A percentile compares a stretch with the other conserved stretches of the same genome.
Evolutionary conservation across 164 flowering plant genomes (phyloP).

Genomic region (Magnolia sinica): DNA sequence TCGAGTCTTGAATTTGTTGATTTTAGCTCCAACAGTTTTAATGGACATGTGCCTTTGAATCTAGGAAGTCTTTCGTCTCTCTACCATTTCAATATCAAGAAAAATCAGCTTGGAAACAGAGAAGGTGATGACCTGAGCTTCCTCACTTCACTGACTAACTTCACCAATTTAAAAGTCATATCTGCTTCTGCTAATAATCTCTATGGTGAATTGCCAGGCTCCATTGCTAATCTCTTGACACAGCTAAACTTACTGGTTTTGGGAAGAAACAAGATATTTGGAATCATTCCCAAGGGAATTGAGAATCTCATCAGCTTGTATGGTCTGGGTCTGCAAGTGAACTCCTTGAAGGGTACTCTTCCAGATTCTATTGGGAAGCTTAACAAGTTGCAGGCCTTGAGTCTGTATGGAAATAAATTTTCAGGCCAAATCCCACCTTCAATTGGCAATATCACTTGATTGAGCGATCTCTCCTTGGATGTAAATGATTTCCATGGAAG

Average conservation of each 20-base stretch:
- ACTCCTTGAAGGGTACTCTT: not conserved
- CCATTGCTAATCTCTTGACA: not conserved
- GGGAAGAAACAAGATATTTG: not conserved
- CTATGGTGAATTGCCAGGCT: not conserved
- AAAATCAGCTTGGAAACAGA: not conserved
- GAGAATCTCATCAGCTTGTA: not conserved
- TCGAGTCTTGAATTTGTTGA: no score
- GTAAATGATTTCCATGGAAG: not conserved
- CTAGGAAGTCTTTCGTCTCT: not conserved
- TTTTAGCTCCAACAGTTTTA: no score
- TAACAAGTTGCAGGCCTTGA: not conserved
- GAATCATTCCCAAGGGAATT: not conserved
- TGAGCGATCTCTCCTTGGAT: not conserved
- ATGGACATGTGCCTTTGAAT: no score
- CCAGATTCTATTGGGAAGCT: slow-evolving; percentile 2
- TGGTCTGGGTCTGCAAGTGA: not conserved
- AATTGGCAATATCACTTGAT: no score
- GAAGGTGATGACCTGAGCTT: not conserved
- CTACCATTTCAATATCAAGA: not conserved
- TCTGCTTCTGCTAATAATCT: not conserved
- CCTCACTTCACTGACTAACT: not conserved
- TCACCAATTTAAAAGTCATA: not conserved
- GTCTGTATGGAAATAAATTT: not conserved
- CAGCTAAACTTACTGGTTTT: not conserved
- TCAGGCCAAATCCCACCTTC: not conserved